Evolutionary conservation across 164 flowering plant species (phyloP).

Genomic region (Umbellularia californica): DNA sequence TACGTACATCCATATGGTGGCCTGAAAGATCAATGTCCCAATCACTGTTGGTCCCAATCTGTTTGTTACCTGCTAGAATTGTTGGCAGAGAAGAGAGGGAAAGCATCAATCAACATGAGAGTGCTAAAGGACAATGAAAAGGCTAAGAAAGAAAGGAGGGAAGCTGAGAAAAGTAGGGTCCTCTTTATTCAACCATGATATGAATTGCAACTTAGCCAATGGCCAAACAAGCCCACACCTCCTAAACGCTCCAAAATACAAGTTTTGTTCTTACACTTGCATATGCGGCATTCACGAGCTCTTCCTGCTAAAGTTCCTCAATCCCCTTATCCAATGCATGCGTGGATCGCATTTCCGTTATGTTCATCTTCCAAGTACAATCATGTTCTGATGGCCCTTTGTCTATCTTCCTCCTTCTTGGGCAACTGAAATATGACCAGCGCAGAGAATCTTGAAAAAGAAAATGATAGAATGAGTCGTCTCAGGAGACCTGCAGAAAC

Average conservation of each 20-base stretch:
- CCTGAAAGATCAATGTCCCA: background rate
- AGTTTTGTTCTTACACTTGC: background rate
- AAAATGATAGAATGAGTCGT: too few relatives aligned
- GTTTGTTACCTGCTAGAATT: background rate
- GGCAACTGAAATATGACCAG: background rate
- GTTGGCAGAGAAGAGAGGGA: background rate
- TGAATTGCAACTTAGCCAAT: too few relatives aligned
- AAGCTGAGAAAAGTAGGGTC: background rate
- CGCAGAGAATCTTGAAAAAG: background rate
- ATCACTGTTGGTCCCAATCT: background rate
- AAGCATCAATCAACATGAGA: too few relatives aligned
- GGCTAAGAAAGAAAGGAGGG: background rate
- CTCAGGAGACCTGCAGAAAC: too few relatives aligned
- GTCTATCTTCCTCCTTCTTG: background rate
- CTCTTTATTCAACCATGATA: background rate
- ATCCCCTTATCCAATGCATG: background rate
- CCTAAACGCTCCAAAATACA: background rate
- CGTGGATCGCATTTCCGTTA: background rate
- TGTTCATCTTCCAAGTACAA: background rate
- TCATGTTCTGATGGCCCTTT: background rate
- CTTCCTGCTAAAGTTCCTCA: background rate
- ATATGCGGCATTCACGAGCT: background rate
- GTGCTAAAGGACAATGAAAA: background rate
- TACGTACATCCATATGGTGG: background rate
- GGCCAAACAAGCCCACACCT: too few relatives aligned